Evolutionary conservation across 306 rosid species (phyloP).

Genomic region (Mucuna pruriens): DNA sequence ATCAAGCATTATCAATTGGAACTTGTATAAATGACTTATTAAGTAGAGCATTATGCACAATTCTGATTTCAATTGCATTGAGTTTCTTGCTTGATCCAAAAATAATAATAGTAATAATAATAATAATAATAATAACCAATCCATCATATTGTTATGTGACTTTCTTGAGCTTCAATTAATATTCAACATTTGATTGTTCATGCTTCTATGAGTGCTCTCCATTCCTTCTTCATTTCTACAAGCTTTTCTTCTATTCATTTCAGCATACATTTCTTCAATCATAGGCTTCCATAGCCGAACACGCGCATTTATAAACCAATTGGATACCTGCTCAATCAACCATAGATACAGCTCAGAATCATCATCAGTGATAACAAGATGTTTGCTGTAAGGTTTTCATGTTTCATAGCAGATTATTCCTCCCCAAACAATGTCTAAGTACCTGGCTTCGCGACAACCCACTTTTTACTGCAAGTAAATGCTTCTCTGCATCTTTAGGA

Average conservation of each 20-base stretch:
- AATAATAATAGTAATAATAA: not conserved
- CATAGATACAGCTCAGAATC: not conserved
- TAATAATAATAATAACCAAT: not conserved
- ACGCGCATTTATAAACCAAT: conserved; percentile 96
- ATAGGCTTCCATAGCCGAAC: conserved; percentile 95
- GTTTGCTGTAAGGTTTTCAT: not conserved
- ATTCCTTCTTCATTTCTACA: conserved; percentile 47
- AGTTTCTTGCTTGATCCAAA: conserved; percentile 23
- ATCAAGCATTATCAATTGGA: too few species aligned
- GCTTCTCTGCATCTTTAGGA: conserved; percentile 98
- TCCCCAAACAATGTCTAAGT: conserved; percentile 5
- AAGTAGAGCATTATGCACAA: conserved; percentile 36
- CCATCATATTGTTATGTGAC: conserved; percentile 10
- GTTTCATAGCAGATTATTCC: not conserved
- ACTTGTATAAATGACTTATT: not conserved
- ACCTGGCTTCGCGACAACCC: conserved; percentile 96
- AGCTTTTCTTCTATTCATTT: conserved; percentile 74
- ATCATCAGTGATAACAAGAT: not conserved
- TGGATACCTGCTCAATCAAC: conserved; percentile 66
- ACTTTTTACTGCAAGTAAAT: conserved; percentile 88
- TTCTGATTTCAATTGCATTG: conserved; percentile 9
- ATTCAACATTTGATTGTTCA: conserved; percentile 51
- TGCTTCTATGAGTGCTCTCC: conserved; percentile 47
- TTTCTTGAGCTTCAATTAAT: conserved; percentile 46
- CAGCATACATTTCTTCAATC: conserved; percentile 97